These are phyloP conservation scores for Gardenia jasminoides DNA, from an alignment of 257 asterid genomes.

Conservation along the genomic window DNA sequence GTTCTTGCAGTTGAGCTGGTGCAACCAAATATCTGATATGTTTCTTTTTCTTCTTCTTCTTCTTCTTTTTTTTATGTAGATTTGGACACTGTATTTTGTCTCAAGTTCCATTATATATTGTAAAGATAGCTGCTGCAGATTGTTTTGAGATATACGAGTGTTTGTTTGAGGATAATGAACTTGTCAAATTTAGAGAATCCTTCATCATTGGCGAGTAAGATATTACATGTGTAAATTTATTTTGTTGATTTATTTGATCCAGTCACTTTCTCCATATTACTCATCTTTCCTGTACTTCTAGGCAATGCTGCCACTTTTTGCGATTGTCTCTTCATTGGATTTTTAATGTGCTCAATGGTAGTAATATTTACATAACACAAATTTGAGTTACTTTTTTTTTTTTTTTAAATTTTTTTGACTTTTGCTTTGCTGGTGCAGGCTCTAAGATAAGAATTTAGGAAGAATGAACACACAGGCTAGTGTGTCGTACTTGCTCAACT, in stretches of 20 bases:
- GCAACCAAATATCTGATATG: not conserved
- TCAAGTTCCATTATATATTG: not conserved
- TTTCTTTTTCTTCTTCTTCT: too few relatives aligned
- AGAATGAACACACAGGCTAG: not conserved
- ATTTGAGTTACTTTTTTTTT: not conserved
- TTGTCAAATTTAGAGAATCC: not conserved
- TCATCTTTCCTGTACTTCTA: not conserved
- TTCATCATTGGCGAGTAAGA: not conserved
- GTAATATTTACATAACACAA: not conserved
- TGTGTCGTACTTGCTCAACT: not conserved
- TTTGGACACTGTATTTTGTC: not conserved
- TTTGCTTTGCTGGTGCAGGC: not conserved
- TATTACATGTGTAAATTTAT: not conserved
- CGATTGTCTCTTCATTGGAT: not conserved
- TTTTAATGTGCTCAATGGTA: not conserved
- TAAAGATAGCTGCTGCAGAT: conserved; percentile 1
- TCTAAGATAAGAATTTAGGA: not conserved
- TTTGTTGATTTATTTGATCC: not conserved
- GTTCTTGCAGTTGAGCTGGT: conserved; percentile 3
- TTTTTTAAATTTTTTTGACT: too few relatives aligned
- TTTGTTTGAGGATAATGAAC: not conserved
- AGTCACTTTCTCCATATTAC: not conserved
- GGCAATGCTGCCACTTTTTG: not conserved
- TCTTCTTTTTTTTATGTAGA: not conserved
- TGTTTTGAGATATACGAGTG: not conserved